Evolutionary conservation across 495 filamentous ascomycete genomes (phyloP), one percentile per base, ranked within the genome.

Genomic region (Chaetomium fimeti): DNA sequence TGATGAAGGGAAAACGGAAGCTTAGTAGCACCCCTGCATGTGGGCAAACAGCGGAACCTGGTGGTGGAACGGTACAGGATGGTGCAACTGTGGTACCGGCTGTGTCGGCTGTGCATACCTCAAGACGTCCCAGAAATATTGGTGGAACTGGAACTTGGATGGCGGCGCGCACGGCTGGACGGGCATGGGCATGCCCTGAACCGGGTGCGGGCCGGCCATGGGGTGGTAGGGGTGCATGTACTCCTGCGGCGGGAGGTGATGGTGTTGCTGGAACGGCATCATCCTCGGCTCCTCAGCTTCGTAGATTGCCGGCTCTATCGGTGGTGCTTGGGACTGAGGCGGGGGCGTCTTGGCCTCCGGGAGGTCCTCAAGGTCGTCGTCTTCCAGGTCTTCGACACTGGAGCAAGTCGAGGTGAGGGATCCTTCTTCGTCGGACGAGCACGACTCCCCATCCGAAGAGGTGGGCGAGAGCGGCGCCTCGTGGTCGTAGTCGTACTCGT

Each of bases 11-110:
- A 62, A 49, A 20, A n/a, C n/a, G 13, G 63, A 43, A 18, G 40
- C 40, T 71, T 77, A 82, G 72, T 81, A 83, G 74, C 77, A 82
- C 62, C 78, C 75, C 71, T 80, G 79, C 71, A 82, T 75, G 63
- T 76, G 73, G 45, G 77, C 67, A 59, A 79, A 77, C 42, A 80
- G 65, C 38, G 75, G 79, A 62, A 79, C 75, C 69, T 81, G 80
- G 42, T 77, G 71, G 64, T 83, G 79, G 61, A 81, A 81, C n/a
- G 79, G 76, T 49, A 76, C 68, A 59, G 75, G 73, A 58, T 77
- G 75, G 58, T 78, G 77, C 28, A 78, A 64, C 54, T 67, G 69
- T 16, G 74, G 77, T 49, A 68, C 45, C n/a, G 74, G 70, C 62
- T 75, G 75, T 6, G 74, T 72, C 28, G 54, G 62, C 45, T 58